Evolutionary conservation across 2,329 filamentous ascomycete species (phyloP), one percentile per base, ranked within the genome.

Genomic region (Scleromitrula shiraiana): DNA sequence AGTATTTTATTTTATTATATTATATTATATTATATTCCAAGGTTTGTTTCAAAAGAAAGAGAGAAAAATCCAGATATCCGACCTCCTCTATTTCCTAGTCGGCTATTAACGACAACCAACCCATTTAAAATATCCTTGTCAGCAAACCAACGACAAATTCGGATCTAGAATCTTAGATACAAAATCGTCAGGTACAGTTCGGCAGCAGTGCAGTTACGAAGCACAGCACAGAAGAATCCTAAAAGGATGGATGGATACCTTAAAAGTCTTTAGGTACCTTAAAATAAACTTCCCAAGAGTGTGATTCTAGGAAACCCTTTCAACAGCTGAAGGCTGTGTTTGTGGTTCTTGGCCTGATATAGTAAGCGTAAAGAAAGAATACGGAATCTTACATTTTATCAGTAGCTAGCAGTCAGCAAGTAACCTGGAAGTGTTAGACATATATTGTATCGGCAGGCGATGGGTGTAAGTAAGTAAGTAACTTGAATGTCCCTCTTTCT

Each of bases 251-350:
- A n/a, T 23, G 17, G 22, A 44, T 19, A 36, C 23, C 26, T 30
- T 37, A 19, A 14, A 36, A 2, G 8, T 7, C 26, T 12, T 27
- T 27, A 20, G 15, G 23, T n/a, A 36, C 30, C n/a, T 44, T n/a
- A 26, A 37, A 44, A 36, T 36, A 36, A 44, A 22, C 20, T 22
- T 24, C 10, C 17, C 14, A 15, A 26, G 12, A 17, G n/a, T n/a
- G n/a, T n/a, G n/a, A n/a, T n/a, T n/a, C n/a, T n/a, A n/a, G n/a
- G n/a, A n/a, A n/a, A n/a, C n/a, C n/a, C n/a, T n/a, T n/a, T n/a
- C n/a, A n/a, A 40, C 24, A 41, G 44, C 44, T 46, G 44, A 41
- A 41, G 44, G 35, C 36, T 33, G 43, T 46, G 43, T 41, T 29
- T 4, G 35, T 32, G 27, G 26, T 46, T 41, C 26, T 33, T 46